Evolutionary conservation across 2,329 filamentous ascomycete species (phyloP), one percentile per base, ranked within the genome.

Genomic region (Colletotrichum chlorophyti): DNA sequence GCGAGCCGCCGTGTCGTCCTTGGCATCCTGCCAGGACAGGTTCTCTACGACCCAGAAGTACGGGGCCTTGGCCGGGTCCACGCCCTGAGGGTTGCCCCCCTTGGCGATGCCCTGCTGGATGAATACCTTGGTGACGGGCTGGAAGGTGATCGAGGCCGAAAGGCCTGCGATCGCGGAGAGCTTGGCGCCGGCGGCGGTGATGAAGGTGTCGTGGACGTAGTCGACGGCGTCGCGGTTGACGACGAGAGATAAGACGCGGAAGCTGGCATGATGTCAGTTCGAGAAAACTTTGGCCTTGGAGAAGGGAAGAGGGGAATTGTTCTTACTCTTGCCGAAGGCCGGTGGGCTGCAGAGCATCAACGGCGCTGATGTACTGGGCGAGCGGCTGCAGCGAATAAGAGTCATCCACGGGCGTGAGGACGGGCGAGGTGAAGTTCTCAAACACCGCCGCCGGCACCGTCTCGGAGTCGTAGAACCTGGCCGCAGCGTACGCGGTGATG

Each of bases 41-140:
- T 60, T 62, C 46, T 62, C 59, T 12, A 62, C 62, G 24, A 62
- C 40, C 54, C 61, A 63, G 43, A 63, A 62, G 43, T 64, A 62
- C 6, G 60, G 60, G 10, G 60, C 50, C 31, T 37, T 43, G 55
- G 29, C 19, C 17, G 43, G 43, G 43, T 63, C 60, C 11, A 64
- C 52, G 17, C 62, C 62, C 51, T 63, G 61, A 4, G 60, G 62
- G 24, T 58, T 61, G 6, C 62, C 62, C 29, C 55, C 60, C 6
- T 58, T 24, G 43, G 21, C 31, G 43, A 40, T 14, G 6, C 62
- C 52, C 10, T 60, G 41, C 38, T 54, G 38, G 43, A 63, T 49
- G 45, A 61, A 60, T 14, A 32, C 47, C 21, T 60, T 37, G 48
- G 60, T 60, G 43, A 64, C 40, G 38, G 62, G 62, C 26, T 64